phyloP scores from a whole-genome alignment of 805 yeast genomes.

The Lipomyces spencermartinsiae region DNA sequence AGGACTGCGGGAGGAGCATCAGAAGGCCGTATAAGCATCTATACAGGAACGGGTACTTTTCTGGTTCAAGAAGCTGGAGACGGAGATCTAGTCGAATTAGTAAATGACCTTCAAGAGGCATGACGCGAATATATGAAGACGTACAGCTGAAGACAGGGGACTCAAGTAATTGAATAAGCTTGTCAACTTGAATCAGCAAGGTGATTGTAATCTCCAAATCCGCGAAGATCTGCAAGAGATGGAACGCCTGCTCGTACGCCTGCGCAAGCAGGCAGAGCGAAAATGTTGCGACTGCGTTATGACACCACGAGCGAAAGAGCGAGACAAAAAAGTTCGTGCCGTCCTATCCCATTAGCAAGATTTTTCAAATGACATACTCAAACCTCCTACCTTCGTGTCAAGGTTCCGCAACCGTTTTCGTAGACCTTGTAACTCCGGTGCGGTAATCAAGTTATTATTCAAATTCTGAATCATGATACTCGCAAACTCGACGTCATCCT shows the following conservation, averaged over 20 bases:
- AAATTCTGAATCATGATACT: conserved; percentile 84
- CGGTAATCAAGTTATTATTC: conserved; percentile 82
- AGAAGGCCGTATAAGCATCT: conserved; percentile 89
- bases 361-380: not conserved
- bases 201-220: conserved; percentile 81
- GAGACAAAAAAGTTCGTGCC: conserved; percentile 75
- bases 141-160: conserved; percentile 80
- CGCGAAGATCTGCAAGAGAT: conserved; percentile 79
- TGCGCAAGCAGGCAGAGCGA: conserved; percentile 86
- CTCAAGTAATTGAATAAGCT: conserved; percentile 86
- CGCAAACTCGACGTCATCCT: conserved; percentile 71
- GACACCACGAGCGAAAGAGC: conserved; percentile 89
- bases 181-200: conserved; percentile 83
- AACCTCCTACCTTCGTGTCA: conserved; percentile 51
- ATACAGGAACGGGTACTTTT: conserved; percentile 76
- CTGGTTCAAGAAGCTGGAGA: conserved; percentile 87
- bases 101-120: not conserved
- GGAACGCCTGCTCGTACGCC: conserved; percentile 84
- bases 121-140: conserved; percentile 1
- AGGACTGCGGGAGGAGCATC: conserved; percentile 93
- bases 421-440: conserved; percentile 76
- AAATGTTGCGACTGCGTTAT: conserved; percentile 85
- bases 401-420: conserved; percentile 70
- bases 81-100: conserved; percentile 58
- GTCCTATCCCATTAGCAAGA: conserved; percentile 42